Conservation (phyloP, 2,329 filamentous ascomycete species). For the Geosmithia flava region DNA sequence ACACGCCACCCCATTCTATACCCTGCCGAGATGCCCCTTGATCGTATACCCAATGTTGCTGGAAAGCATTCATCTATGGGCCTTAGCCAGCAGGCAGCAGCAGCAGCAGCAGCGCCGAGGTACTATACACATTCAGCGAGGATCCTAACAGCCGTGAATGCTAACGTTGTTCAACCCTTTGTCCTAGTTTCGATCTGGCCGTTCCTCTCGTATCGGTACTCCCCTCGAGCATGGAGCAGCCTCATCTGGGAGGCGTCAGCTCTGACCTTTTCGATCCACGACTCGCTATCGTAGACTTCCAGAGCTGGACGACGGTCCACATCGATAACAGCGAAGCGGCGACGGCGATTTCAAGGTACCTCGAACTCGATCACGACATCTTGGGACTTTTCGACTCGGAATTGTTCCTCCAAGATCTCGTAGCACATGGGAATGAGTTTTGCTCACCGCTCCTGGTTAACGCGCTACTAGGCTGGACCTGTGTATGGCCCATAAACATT, state of each 20-base stretch:
- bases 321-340: constrained; percentile 2
- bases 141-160: not conserved
- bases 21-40: constrained; percentile 3
- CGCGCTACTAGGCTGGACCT: constrained; percentile 19
- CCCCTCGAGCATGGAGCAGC: not conserved
- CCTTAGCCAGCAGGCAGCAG: not conserved
- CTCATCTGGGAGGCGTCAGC: not conserved
- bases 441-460: constrained; percentile 22
- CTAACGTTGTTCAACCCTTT: not conserved
- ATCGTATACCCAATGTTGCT: not conserved
- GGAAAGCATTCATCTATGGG: not conserved
- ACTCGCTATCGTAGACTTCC: constrained; percentile 1
- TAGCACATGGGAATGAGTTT: constrained; percentile 8
- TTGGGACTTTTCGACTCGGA: constrained; percentile 20
- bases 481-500: constrained; percentile 9
- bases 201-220: not conserved
- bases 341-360: constrained; percentile 16
- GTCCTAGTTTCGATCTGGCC: not conserved
- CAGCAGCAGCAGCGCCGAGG: not conserved
- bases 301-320: constrained; percentile 3
- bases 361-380: constrained; percentile 22
- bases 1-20: constrained; percentile 3
- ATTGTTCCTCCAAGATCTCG: constrained; percentile 19
- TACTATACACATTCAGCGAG: not conserved
- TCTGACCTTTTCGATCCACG: not conserved